Evolutionary conservation across 257 asterid genomes (phyloP).

Genomic region (Prunella vulgaris): DNA sequence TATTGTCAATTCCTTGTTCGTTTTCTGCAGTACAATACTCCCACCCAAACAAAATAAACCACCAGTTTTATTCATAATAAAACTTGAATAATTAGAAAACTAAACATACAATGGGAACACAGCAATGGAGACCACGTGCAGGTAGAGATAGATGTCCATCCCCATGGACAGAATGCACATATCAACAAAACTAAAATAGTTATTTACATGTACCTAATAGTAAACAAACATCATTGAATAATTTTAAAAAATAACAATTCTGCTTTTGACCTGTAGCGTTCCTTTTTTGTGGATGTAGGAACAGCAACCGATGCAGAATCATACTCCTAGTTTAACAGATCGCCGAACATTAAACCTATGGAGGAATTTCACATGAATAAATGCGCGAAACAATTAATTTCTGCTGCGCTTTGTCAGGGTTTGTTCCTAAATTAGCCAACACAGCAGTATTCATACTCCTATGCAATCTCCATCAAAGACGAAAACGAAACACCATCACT

Average conservation of each 20-base stretch:
- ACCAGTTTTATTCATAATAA: neutral
- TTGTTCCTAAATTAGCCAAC: slow-evolving; percentile 30
- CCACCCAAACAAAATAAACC: neutral
- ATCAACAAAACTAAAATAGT: slow-evolving; percentile 23
- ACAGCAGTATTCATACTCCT: slow-evolving; percentile 17
- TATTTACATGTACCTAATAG: neutral
- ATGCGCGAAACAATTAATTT: slow-evolving; percentile 21
- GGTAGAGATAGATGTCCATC: slow-evolving; percentile 55
- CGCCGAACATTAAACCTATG: slow-evolving; percentile 12
- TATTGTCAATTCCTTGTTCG: neutral
- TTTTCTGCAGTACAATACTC: neutral
- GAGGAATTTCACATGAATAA: slow-evolving; percentile 25
- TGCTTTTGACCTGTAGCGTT: slow-evolving; percentile 29
- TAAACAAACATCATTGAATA: slow-evolving; percentile 19
- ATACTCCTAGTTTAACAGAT: slow-evolving; percentile 1
- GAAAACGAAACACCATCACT: neutral
- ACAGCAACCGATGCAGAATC: slow-evolving; percentile 29
- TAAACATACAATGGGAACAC: slow-evolving; percentile 27
- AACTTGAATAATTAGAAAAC: neutral
- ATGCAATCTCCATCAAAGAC: slow-evolving; percentile 15
- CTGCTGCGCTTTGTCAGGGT: slow-evolving; percentile 25
- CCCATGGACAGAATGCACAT: slow-evolving; percentile 39
- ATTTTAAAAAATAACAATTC: slow-evolving; percentile 3
- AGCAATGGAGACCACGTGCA: slow-evolving; percentile 40
- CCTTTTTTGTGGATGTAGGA: slow-evolving; percentile 20